Base-by-base conservation (phyloP, 2,329 filamentous ascomycete species). In the Apiospora rasikravindrae region DNA sequence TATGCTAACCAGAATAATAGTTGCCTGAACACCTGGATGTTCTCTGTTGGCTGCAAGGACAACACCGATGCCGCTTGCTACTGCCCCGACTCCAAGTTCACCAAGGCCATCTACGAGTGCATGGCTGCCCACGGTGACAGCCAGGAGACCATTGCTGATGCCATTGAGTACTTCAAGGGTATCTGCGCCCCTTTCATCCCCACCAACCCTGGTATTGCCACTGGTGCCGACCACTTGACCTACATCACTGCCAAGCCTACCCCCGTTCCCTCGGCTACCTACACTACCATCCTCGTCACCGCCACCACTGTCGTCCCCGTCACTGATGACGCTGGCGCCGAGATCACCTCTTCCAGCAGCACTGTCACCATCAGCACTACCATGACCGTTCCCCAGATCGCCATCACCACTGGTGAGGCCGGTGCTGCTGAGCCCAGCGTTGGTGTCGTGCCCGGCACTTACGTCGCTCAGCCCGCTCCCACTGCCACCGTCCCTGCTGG, bases 21-120 rank as follows among this genome's bases (percentile, higher is more conserved):
- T 80, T 98, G 96, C 87, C 86, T 98, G 84, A 96, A 96, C 89
- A 97, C 95, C 78, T 98, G 94, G 94, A 84, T 97, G 79, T 89
- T 90, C 81, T 84, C 87, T 73, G 89, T 93, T 69, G 86, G 89
- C 80, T 98, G 96, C 90, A 88, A 88, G 78, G 91, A 94, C 85
- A 98, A 98, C 91, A 92, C 92, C 61, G 94, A 98, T 80, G 84
- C 88, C 73, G 83, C 85, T 76, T 98, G 96, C 90, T 98, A 94
- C 92, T 98, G 96, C 90, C 93, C 93, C 77, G 89, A 92, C 80
- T 82, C 88, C 73, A 85, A 90, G 71, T 96, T 96, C 84, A 93
- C 95, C 80, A 86, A 90, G 82, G 92, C 91, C 80, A 90, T 98
- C 81, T 96, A 93, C 82, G 85, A 89, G 74, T 98, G 96, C 85